A percentile compares a stretch with the other conserved stretches of the same genome.
Evolutionary conservation across 139 green algal genomes (phyloP).

Genomic region (Tetradesmus obliquus): DNA sequence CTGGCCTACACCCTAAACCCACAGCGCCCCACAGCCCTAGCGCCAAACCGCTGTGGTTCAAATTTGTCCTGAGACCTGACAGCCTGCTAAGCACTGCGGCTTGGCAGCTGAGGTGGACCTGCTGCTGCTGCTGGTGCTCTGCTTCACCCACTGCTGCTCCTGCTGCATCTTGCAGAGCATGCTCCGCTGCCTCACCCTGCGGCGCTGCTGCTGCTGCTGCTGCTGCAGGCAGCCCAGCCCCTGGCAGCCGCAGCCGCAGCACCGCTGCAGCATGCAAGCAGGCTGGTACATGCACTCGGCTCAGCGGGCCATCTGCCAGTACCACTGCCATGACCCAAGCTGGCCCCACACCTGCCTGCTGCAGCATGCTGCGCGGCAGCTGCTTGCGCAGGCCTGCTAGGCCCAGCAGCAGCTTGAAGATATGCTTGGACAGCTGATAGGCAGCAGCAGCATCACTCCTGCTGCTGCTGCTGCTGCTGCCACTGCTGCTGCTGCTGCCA

Average conservation of each 20-base stretch:
- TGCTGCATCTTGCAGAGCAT: not conserved
- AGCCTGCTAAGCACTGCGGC: not conserved
- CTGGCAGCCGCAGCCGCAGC: not conserved
- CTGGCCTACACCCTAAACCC: not conserved
- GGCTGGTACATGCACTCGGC: not conserved
- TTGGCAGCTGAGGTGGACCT: not conserved
- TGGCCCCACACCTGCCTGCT: not conserved
- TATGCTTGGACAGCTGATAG: not conserved
- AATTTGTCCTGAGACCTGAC: not conserved
- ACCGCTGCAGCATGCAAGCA: not conserved
- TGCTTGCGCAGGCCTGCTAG: not conserved
- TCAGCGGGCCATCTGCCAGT: not conserved
- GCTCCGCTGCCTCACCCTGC: not conserved
- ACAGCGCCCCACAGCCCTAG: not conserved
- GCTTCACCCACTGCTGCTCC: not conserved
- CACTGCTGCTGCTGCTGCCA: not conserved
- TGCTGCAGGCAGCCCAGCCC: not conserved
- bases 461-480: not conserved
- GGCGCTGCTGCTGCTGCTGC: not conserved
- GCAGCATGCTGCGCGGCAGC: not conserved
- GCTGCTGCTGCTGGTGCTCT: constrained; percentile 7
- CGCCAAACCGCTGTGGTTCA: not conserved
- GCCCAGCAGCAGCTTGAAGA: not conserved
- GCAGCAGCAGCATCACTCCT: not conserved
- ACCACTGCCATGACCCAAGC: not conserved